These are phyloP conservation scores for Cyclotella distinguenda DNA, from an alignment of 108 stramenopile species.

Conservation along the genomic window DNA sequence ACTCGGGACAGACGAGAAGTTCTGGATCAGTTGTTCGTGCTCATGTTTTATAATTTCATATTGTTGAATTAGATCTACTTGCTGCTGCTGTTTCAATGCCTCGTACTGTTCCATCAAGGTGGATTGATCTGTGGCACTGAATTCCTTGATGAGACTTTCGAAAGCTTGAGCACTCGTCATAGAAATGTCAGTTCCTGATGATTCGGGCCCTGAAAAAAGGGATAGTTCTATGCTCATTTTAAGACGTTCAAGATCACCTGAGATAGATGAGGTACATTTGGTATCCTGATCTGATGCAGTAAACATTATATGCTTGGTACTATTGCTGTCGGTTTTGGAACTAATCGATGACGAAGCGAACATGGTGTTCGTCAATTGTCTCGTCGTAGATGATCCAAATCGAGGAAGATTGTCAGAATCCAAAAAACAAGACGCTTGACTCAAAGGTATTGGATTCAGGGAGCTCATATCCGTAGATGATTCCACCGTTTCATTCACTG, in stretches of 20 bases:
- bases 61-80: background rate
- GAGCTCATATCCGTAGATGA: conserved; percentile 1
- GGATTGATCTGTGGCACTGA: conserved; percentile 7
- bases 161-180: conserved; percentile 13
- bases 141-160: conserved; percentile 17
- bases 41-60: conserved; percentile 4
- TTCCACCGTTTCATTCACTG: background rate
- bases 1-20: too few relatives aligned
- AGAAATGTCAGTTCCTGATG: conserved; percentile 1
- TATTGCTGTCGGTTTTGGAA: background rate
- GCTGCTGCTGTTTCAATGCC: conserved; percentile 13
- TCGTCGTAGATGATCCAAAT: conserved; percentile 1
- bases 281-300: background rate
- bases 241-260: background rate
- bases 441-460: conserved; percentile 20
- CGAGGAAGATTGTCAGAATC: conserved; percentile 18
- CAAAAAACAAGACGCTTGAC: conserved; percentile 8
- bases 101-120: conserved; percentile 9
- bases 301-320: background rate
- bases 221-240: conserved; percentile 18
- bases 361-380: background rate
- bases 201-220: conserved; percentile 3
- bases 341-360: conserved; percentile 21
- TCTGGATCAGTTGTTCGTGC: conserved; percentile 7
- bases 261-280: background rate